phyloP scores from a whole-genome alignment of 257 asterid species.

The Oldenlandia corymbosa region DNA sequence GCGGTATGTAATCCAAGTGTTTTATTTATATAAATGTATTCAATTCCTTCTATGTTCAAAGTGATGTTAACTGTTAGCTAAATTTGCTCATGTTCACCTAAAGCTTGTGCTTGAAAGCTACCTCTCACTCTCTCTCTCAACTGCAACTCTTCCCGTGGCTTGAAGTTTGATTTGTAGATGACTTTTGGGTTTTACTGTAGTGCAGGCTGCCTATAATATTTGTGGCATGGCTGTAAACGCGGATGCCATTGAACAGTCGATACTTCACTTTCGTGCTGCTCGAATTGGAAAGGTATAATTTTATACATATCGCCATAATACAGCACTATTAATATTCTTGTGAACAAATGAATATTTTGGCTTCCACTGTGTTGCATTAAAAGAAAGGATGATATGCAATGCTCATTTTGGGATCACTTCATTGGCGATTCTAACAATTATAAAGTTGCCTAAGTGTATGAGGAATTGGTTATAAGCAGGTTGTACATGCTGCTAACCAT shows the following conservation, averaged over 20 bases:
- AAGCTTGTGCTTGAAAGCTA: background rate
- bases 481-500: background rate
- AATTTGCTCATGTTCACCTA: background rate
- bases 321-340: background rate
- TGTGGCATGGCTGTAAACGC: slow-evolving; percentile 49
- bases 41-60: too few relatives aligned
- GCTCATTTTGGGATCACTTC: too few relatives aligned
- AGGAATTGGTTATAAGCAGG: background rate
- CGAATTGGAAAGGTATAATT: slow-evolving; percentile 49
- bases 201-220: slow-evolving; percentile 61
- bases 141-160: background rate
- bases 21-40: too few relatives aligned
- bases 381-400: too few relatives aligned
- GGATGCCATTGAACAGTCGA: slow-evolving; percentile 51
- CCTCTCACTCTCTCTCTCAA: background rate
- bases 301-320: background rate
- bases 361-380: background rate
- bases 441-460: background rate
- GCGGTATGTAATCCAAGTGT: background rate
- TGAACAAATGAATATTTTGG: background rate
- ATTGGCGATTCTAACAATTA: background rate
- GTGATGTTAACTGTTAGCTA: background rate
- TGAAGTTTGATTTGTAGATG: slow-evolving; percentile 6
- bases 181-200: slow-evolving; percentile 20
- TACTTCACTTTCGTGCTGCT: slow-evolving; percentile 46